Conservation (phyloP, 176 grass and related monocot genomes). For the Oryza meyeriana region DNA sequence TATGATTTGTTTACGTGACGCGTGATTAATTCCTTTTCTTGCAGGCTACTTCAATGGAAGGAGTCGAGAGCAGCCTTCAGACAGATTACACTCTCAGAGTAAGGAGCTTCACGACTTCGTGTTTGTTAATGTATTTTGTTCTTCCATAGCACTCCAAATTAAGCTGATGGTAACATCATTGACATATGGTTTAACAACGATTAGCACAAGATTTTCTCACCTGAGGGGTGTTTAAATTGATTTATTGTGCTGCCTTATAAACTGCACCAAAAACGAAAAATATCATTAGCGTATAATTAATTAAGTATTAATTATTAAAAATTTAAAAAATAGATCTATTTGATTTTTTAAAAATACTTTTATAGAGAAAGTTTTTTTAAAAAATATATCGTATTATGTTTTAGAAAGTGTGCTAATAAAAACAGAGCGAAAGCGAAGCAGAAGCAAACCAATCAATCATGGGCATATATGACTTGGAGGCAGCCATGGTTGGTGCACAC, state of each 20-base stretch:
- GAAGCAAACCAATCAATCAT: not conserved
- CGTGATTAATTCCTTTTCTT: not conserved
- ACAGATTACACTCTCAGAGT: conserved; percentile 97
- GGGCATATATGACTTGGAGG: not conserved
- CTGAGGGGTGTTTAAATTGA: too few relatives aligned
- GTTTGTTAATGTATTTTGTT: not conserved
- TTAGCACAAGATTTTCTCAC: not conserved
- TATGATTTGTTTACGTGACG: not conserved
- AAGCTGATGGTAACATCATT: not conserved
- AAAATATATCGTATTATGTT: too few relatives aligned
- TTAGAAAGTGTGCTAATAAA: too few relatives aligned
- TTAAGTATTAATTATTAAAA: too few relatives aligned
- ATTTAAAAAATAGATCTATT: too few relatives aligned
- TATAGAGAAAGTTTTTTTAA: too few relatives aligned
- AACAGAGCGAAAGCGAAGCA: not conserved
- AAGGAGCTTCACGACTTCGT: conserved; percentile 1
- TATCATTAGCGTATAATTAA: too few relatives aligned
- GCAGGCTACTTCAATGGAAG: conserved; percentile 92
- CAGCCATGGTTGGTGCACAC: conserved; percentile 1
- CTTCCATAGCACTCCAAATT: not conserved
- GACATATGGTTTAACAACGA: not conserved
- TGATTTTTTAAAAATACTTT: too few relatives aligned
- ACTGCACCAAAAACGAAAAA: too few relatives aligned
- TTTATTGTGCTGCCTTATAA: too few relatives aligned
- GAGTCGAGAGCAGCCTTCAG: conserved; percentile 87